Evolutionary conservation across 768 basidiomycete species (phyloP), one percentile per base, ranked within the genome.

Genomic region (Hygrocybe coccinea): DNA sequence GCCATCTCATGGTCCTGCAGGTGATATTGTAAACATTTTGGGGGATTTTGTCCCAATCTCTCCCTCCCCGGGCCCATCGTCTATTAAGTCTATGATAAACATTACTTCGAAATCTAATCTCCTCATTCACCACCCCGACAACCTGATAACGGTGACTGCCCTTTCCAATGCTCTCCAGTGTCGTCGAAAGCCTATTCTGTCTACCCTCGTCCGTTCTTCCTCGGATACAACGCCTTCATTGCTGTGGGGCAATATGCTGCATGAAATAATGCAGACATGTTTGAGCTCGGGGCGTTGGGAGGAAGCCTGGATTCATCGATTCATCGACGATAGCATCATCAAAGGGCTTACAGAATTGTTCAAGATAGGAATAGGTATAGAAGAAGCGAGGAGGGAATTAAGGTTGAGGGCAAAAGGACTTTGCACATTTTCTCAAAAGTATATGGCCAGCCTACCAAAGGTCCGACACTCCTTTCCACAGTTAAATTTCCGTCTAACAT

Each of bases 211-310:
- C 41, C 83, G 80, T 37, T 79, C 56, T 37, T 52, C 83, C 0
- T 72, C 77, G 0, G 84, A 86, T 57, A 71, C 73, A 12, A 82
- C 85, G 0, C 85, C 88, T 2, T 76, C 86, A 5, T 75, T 91
- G 10, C 76, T 95, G 0, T 97, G 93, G 84, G 97, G 97, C 36
- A 97, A 87, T 62, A 84, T 98, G 70, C 79, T 97, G 5, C 97
- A 99, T 63, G 86, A 92, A 60, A 85, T 97, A 34, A 83, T 97
- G 74, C 94, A 98, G 66, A 73, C 77, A 0, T 93, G 91, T 61
- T 73, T 98, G 50, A 68, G 66, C 21, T 76, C 79, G 44, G 72
- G 75, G 5, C 70, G 70, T 17, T 92, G 89, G 89, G 84, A 84
- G 38, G 74, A 82, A 38, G 62, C 64, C 14, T 88, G 81, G 71